Evolutionary conservation across 2,329 filamentous ascomycete species (phyloP), one percentile per base, ranked within the genome.

Genomic region (Ophiostoma fasciatum): DNA sequence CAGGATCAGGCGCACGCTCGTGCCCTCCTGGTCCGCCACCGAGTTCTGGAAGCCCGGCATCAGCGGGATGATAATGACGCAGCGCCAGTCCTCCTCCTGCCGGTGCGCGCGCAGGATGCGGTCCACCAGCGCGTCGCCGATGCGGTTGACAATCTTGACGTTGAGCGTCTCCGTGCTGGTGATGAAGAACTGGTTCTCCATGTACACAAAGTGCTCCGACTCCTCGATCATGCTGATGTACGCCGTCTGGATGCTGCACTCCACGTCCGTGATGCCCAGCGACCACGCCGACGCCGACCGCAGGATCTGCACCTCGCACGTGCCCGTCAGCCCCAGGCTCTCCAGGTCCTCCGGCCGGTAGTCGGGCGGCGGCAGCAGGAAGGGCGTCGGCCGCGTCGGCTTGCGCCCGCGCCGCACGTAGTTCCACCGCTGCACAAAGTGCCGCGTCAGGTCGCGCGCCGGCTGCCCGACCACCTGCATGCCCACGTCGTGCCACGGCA

Each of bases 21-120:
- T 94, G 28, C 90, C 90, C 46, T 94, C 88, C 48, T 90, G 82
- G 45, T 84, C 78, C 47, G 94, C 85, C 15, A 98, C 88, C 0
- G 85, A 92, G 50, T 93, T 94, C 57, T 96, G 87, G 59, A 96
- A 98, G 3, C 90, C 90, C n/a, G 90, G 90, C 76, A 98, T 92
- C 22, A 98, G 66, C 1, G 90, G 90, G 40, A 98, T 92, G 42
- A 96, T 59, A 44, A 96, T 80, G 41, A 85, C 78, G 27, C 82
- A 84, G 44, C 82, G 78, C 90, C 90, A 98, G 37, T 84, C 76
- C 54, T 96, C 84, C 33, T 78, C 74, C 25, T 92, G 83, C 46
- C 78, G 71, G 46, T 84, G 71, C 0, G 90, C 90, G 40, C 82
- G 74, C 42, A 87, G 78, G 48, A 93, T 90, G 33, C 90, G 82